A percentile compares a stretch with the other conserved stretches of the same genome.
Conservation (phyloP, 192 early-diverging fungal genomes). For the Coemansia sp. region DNA sequence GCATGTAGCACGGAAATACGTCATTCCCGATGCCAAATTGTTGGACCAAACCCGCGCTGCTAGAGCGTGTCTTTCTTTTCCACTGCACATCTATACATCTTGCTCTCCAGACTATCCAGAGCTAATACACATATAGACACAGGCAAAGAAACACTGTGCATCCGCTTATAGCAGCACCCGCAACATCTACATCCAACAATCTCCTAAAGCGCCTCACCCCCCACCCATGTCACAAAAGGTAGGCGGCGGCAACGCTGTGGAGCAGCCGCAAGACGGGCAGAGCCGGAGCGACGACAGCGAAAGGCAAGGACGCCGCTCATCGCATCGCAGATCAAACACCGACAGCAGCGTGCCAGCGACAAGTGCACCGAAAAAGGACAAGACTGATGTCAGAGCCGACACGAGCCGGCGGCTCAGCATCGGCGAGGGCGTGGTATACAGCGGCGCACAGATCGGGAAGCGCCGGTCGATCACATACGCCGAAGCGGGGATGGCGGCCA, state of each 20-base stretch:
- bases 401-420: background rate
- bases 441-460: background rate
- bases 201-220: background rate
- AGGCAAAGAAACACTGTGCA: background rate
- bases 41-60: no score
- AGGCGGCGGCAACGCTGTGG: background rate
- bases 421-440: background rate
- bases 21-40: no score
- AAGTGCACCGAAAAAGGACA: background rate
- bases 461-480: constrained; percentile 31
- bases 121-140: no score
- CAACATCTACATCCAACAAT: no score
- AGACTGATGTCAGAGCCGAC: background rate
- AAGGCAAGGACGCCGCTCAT: background rate
- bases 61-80: no score
- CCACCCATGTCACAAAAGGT: background rate
- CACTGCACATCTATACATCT: no score
- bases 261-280: background rate
- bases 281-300: background rate
- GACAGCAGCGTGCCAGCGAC: background rate
- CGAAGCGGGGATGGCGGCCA: constrained; percentile 19
- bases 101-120: no score
- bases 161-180: no score
- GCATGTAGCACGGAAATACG: no score
- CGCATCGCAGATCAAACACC: background rate